Evolutionary conservation across 2,329 filamentous ascomycete genomes (phyloP).

Genomic region (Diaporthe humulicola): DNA sequence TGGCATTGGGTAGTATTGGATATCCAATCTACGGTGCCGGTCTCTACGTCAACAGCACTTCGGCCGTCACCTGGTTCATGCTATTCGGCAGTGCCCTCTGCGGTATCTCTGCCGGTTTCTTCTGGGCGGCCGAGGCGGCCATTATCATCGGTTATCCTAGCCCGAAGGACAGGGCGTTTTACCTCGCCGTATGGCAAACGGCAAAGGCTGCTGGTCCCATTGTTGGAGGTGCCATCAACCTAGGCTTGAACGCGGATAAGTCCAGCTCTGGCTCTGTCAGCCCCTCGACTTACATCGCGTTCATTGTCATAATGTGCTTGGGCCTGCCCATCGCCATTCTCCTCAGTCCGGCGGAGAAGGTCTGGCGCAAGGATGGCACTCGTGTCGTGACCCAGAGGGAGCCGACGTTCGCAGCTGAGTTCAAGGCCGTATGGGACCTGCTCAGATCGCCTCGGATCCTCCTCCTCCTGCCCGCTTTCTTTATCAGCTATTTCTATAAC

Average conservation of each 20-base stretch:
- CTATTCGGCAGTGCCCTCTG: constrained; percentile 62
- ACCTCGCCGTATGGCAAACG: constrained; percentile 58
- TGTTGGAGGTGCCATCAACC: constrained; percentile 42
- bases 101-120: constrained; percentile 62
- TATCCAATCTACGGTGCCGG: constrained; percentile 63
- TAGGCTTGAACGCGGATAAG: constrained; percentile 40
- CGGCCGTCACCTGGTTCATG: constrained; percentile 65
- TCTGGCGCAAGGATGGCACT: constrained; percentile 49
- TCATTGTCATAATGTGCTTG: constrained; percentile 51
- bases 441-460: constrained; percentile 47
- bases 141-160: constrained; percentile 64
- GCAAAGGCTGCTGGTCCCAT: constrained; percentile 39
- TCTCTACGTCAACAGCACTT: constrained; percentile 63
- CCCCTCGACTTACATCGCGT: constrained; percentile 45
- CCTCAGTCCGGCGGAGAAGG: constrained; percentile 49
- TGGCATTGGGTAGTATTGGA: constrained; percentile 59
- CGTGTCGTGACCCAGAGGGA: constrained; percentile 45
- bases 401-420: constrained; percentile 47
- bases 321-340: constrained; percentile 48
- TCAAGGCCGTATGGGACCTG: constrained; percentile 46
- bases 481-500: constrained; percentile 52
- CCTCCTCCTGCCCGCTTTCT: constrained; percentile 50
- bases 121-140: constrained; percentile 65
- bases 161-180: constrained; percentile 58
- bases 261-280: constrained; percentile 36